A percentile compares a stretch with the other conserved stretches of the same genome.
Evolutionary conservation across 1,284 basidiomycete genomes (phyloP).

Genomic region (Apiotrichum domesticum): DNA sequence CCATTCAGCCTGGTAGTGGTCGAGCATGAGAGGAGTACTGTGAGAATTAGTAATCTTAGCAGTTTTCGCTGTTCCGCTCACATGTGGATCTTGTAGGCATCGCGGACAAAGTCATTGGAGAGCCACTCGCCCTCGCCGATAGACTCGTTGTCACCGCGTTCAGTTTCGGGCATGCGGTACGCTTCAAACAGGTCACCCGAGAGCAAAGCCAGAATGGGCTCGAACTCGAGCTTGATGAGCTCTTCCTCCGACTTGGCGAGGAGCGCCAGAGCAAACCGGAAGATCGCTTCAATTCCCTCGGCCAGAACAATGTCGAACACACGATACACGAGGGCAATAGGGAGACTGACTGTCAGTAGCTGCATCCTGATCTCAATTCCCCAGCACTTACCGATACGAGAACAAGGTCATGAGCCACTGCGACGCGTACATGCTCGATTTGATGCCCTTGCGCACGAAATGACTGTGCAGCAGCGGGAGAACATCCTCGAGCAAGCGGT

Average conservation of each 20-base stretch:
- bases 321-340: constrained; percentile 85
- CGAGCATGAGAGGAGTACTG: constrained; percentile 80
- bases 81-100: constrained; percentile 74
- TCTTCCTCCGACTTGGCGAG: constrained; percentile 80
- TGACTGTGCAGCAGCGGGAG: constrained; percentile 86
- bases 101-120: constrained; percentile 74
- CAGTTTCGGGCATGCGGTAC: constrained; percentile 55
- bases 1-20: constrained; percentile 80
- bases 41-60: too few species aligned
- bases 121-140: constrained; percentile 50
- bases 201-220: constrained; percentile 74
- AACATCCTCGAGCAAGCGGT: constrained; percentile 85
- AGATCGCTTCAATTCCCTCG: constrained; percentile 93
- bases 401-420: constrained; percentile 99
- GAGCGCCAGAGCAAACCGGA: constrained; percentile 85
- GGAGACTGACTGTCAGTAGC: constrained; percentile 60
- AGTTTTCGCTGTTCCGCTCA: constrained; percentile 22
- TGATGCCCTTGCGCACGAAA: constrained; percentile 85
- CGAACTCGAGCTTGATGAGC: constrained; percentile 74
- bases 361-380: too few species aligned
- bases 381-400: constrained; percentile 65
- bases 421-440: constrained; percentile 90
- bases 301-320: constrained; percentile 81
- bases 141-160: background rate
- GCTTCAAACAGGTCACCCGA: constrained; percentile 75